Conservation (phyloP, 2,329 filamentous ascomycete genomes). For the Microcyclosporella mali region DNA sequence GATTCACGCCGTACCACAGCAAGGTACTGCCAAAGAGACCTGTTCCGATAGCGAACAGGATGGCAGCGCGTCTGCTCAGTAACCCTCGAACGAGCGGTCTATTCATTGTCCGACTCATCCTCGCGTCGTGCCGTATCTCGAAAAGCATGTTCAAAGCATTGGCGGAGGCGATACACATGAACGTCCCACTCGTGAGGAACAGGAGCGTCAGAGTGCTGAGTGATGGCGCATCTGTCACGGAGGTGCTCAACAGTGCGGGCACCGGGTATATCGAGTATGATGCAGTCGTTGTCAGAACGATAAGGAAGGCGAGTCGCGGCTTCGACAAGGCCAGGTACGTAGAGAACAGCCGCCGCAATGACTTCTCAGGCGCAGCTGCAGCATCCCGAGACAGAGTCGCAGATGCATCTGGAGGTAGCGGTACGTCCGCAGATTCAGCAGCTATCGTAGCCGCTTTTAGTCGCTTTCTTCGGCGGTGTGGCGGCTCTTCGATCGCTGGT, state of each 20-base stretch:
- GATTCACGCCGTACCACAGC: slow-evolving; percentile 86
- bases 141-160: slow-evolving; percentile 98
- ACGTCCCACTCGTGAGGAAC: slow-evolving; percentile 80
- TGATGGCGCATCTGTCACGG: slow-evolving; percentile 63
- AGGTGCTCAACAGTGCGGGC: slow-evolving; percentile 71
- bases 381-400: slow-evolving; percentile 54
- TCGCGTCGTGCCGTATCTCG: slow-evolving; percentile 80
- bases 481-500: slow-evolving; percentile 21
- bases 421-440: slow-evolving; percentile 11
- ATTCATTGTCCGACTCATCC: slow-evolving; percentile 90
- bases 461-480: slow-evolving; percentile 31
- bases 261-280: slow-evolving; percentile 92
- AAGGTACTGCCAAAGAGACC: slow-evolving; percentile 63
- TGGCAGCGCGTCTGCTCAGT: slow-evolving; percentile 63
- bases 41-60: slow-evolving; percentile 70
- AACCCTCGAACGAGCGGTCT: slow-evolving; percentile 79
- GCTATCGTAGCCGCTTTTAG: slow-evolving; percentile 27
- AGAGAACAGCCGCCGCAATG: slow-evolving; percentile 61
- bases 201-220: slow-evolving; percentile 84
- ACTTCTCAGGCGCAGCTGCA: slow-evolving; percentile 50
- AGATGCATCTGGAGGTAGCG: slow-evolving; percentile 54
- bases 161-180: slow-evolving; percentile 81
- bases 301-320: slow-evolving; percentile 82
- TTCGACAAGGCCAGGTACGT: slow-evolving; percentile 90
- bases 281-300: slow-evolving; percentile 84